These are phyloP conservation scores for Salix suchowensis DNA, from an alignment of 345 rosid genomes.

Conservation along the genomic window DNA sequence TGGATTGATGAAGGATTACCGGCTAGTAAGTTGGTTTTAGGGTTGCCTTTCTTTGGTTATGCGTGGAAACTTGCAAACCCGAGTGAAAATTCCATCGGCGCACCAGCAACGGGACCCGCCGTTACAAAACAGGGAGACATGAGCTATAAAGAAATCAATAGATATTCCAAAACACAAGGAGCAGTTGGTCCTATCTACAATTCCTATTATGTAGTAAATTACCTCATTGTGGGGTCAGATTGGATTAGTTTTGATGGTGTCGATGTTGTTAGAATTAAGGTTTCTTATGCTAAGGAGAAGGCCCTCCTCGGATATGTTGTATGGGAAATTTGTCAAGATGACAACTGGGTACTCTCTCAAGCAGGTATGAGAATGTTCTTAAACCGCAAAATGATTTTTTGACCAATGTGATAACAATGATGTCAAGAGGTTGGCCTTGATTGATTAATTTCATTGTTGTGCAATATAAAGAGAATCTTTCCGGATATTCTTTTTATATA, in stretches of 20 bases:
- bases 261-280: constrained; percentile 30
- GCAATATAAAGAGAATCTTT: no score
- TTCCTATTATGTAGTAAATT: constrained; percentile 18
- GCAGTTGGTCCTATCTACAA: constrained; percentile 25
- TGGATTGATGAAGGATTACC: constrained; percentile 29
- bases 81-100: constrained; percentile 6
- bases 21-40: constrained; percentile 23
- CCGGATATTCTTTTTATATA: no score
- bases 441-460: background rate
- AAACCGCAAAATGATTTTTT: background rate
- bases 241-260: constrained; percentile 49
- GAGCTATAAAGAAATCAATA: constrained; percentile 19
- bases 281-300: constrained; percentile 37
- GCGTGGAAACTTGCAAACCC: constrained; percentile 21
- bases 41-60: constrained; percentile 33
- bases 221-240: background rate
- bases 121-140: constrained; percentile 8
- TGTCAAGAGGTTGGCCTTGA: no score
- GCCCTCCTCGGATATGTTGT: constrained; percentile 34
- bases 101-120: constrained; percentile 4
- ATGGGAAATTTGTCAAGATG: constrained; percentile 27
- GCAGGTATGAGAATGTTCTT: constrained; percentile 18
- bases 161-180: constrained; percentile 25
- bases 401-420: no score
- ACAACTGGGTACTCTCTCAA: constrained; percentile 40